Evolutionary conservation across 768 basidiomycete species (phyloP).

Genomic region (Tylopilus balloui): DNA sequence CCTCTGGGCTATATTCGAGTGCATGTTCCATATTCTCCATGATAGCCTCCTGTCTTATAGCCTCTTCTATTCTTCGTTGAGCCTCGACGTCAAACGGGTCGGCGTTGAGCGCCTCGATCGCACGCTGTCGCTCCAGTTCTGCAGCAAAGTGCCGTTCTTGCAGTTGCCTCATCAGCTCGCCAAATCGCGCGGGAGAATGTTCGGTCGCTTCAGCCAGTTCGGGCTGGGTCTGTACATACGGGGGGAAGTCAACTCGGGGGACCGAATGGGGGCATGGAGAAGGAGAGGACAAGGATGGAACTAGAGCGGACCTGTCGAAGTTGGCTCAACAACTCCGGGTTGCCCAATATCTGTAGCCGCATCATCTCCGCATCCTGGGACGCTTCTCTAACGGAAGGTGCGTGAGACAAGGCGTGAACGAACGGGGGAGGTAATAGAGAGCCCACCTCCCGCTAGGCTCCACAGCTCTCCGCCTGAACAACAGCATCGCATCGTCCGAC

Average conservation of each 20-base stretch:
- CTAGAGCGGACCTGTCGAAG: conserved; percentile 51
- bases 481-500: conserved; percentile 54
- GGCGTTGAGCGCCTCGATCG: conserved; percentile 67
- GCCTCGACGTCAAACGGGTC: conserved; percentile 92
- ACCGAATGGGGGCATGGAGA: neutral
- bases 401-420: neutral
- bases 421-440: neutral
- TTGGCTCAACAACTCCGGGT: conserved; percentile 75
- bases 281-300: neutral
- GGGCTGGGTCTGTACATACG: conserved; percentile 61
- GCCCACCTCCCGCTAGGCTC: conserved; percentile 39
- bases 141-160: conserved; percentile 49
- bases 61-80: conserved; percentile 89
- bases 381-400: conserved; percentile 42
- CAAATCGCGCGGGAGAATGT: conserved; percentile 68
- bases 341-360: conserved; percentile 80
- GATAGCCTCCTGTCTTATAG: conserved; percentile 84
- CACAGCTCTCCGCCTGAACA: conserved; percentile 59
- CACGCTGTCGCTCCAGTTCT: conserved; percentile 55
- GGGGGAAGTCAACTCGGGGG: neutral
- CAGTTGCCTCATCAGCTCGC: conserved; percentile 61
- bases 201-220: conserved; percentile 73
- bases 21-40: conserved; percentile 93
- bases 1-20: conserved; percentile 88
- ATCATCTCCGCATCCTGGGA: conserved; percentile 87